Evolutionary conservation across 345 rosid species (phyloP), one percentile per base, ranked within the genome.

Genomic region (Citrus maxima): DNA sequence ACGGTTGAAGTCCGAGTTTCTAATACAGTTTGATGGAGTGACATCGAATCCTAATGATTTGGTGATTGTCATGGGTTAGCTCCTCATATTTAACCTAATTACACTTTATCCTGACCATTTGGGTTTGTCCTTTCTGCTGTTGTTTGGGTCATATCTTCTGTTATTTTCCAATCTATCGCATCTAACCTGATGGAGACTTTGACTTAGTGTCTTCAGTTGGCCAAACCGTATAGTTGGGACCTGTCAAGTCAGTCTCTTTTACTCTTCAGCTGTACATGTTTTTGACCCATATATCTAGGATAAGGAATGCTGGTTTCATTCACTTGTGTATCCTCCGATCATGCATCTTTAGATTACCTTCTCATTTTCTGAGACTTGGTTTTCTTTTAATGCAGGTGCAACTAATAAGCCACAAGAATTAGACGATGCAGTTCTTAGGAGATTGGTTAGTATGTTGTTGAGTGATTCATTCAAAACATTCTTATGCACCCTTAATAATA

Each of bases 401-500:
- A 95, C 99, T 8, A 95, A 95, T 87, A 95, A 95, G 85, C 99
- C 99, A 28, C 99, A 93, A 73, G 99, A 95, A 72, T 82, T 95
- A 88, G 99, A 95, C 83, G 98, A 95, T 84, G 99, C 98, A 40
- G 98, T 95, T 60, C 93, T 93, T 40, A 86, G 97, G 89, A 90
- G 99, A 92, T 76, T 95, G 95, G 99, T 93, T 54, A 82, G 91
- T 83, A 75, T 81, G 42, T 70, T 60, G 5, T 30, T 65, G 22
- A 60, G 40, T 70, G 64, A 3, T 56, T 5, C 51, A 46, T 46
- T 14, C 51, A 62, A 24, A 7, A 30, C 10, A 6, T 70, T 55
- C 67, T 27, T 74, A 10, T 18, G 37, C 35, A 7, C 42, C n/a
- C 1, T 64, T 28, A 49, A 49, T 58, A 16, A 28, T 34, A 22